Evolutionary conservation across 768 basidiomycete species (phyloP), one percentile per base, ranked within the genome.

Genomic region (Coprinopsis sp.): DNA sequence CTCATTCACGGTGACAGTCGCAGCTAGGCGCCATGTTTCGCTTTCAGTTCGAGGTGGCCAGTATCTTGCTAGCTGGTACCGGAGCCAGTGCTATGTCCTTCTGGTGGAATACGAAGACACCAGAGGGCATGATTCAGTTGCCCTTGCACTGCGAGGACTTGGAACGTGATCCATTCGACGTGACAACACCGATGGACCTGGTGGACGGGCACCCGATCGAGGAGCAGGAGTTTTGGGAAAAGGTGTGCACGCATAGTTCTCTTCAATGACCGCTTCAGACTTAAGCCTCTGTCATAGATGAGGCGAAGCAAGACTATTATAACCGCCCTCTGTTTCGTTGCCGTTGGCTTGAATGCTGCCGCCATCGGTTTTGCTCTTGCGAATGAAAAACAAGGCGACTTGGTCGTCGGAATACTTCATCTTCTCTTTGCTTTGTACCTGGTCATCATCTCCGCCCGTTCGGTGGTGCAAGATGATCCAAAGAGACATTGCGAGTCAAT

Each of bases 111-210:
- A 56, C 67, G 25, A 63, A 69, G 2, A n/a, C n/a, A 11, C 61
- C 54, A 34, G 72, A 75, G 25, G 77, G 76, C 27, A 78, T 77
- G 59, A 74, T 67, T 27, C 50, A 58, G 23, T 57, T 67, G 13
- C 60, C 64, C 25, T 47, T 43, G 5, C 50, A 57, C n/a, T n/a
- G n/a, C 30, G 47, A 44, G 19, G 51, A 61, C 8, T 44, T 42
- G 24, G 19, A 33, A 81, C 58, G 57, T 25, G 66, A 67, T 52
- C 58, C 64, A 14, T 63, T 66, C 37, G 63, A 66, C 47, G 81
- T 91, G n/a, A 76, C 79, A 16, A 79, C 59, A n/a, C 77, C 81
- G 8, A 82, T 84, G 58, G 89, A 91, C 61, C 19, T 64, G 2
- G 44, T 57, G 11, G 61, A 67, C 23, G 66, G 66, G 7, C 61